These are phyloP conservation scores for Fusarium compactum DNA, from an alignment of 2,329 filamentous ascomycete species.

Conservation along the genomic window DNA sequence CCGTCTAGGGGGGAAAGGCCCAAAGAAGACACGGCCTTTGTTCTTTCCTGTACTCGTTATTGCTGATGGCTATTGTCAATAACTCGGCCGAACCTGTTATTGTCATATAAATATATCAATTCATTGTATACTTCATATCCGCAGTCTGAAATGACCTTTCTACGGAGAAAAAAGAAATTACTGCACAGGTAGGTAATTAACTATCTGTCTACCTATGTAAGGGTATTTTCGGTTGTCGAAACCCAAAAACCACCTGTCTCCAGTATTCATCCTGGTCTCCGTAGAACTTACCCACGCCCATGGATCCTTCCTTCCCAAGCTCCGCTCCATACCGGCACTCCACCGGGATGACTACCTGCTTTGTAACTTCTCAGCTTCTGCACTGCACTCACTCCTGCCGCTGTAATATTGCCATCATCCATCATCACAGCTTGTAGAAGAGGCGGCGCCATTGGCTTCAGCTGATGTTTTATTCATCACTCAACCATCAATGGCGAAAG, in stretches of 20 bases:
- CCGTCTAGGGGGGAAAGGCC: slow-evolving; percentile 9
- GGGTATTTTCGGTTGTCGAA: neutral
- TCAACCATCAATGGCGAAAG: neutral
- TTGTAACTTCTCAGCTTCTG: neutral
- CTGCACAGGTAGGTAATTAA: neutral
- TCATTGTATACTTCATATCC: neutral
- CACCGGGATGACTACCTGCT: neutral
- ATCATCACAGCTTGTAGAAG: neutral
- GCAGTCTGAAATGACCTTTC: neutral
- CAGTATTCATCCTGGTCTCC: neutral
- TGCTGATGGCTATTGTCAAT: neutral
- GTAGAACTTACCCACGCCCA: neutral
- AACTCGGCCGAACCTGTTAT: slow-evolving; percentile 5
- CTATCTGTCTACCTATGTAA: neutral
- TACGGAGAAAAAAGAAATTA: neutral
- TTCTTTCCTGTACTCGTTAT: neutral
- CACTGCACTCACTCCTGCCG: neutral
- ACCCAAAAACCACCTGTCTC: neutral
- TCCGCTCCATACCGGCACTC: neutral
- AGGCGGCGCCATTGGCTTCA: neutral
- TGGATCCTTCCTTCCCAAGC: slow-evolving; percentile 1
- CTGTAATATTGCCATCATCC: neutral
- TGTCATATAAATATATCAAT: neutral
- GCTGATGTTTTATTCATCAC: neutral
- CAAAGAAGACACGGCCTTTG: slow-evolving; percentile 3